Percentiles rank a stretch among this genome's conserved stretches.
Conservation (phyloP, 805 yeast genomes). For the Lachancea meyersii region DNA sequence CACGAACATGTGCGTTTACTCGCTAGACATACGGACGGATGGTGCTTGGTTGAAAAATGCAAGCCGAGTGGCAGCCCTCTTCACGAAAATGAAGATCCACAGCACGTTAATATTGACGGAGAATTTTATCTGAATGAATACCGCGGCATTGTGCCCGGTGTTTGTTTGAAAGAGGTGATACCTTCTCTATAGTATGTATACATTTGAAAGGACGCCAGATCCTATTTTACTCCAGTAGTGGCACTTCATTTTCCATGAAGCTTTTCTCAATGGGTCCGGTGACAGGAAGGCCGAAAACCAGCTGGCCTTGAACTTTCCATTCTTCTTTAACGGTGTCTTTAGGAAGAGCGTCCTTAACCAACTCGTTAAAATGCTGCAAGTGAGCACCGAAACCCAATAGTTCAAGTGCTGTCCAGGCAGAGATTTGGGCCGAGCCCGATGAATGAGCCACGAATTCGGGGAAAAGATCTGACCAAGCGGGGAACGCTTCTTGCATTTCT, state of each 20-base stretch:
- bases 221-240: conserved; percentile 24
- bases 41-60: conserved; percentile 39
- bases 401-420: conserved; percentile 44
- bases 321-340: conserved; percentile 37
- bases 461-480: conserved; percentile 40
- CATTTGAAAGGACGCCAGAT: background rate
- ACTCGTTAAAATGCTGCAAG: conserved; percentile 48
- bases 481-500: conserved; percentile 38
- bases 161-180: conserved; percentile 25
- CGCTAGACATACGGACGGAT: conserved; percentile 40
- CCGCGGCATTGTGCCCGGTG: conserved; percentile 39
- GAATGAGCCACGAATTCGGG: conserved; percentile 45
- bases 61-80: conserved; percentile 18
- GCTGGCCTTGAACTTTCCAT: conserved; percentile 45
- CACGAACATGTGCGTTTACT: conserved; percentile 34
- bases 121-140: conserved; percentile 32
- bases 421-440: conserved; percentile 46
- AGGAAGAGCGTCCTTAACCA: conserved; percentile 37
- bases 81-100: conserved; percentile 3
- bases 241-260: conserved; percentile 39
- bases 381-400: conserved; percentile 44
- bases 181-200: background rate
- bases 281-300: conserved; percentile 44
- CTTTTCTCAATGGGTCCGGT: conserved; percentile 36
- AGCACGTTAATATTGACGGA: conserved; percentile 11